These are phyloP conservation scores for Penicillium robsamsonii DNA, from an alignment of 495 filamentous ascomycete genomes.

Conservation along the genomic window DNA sequence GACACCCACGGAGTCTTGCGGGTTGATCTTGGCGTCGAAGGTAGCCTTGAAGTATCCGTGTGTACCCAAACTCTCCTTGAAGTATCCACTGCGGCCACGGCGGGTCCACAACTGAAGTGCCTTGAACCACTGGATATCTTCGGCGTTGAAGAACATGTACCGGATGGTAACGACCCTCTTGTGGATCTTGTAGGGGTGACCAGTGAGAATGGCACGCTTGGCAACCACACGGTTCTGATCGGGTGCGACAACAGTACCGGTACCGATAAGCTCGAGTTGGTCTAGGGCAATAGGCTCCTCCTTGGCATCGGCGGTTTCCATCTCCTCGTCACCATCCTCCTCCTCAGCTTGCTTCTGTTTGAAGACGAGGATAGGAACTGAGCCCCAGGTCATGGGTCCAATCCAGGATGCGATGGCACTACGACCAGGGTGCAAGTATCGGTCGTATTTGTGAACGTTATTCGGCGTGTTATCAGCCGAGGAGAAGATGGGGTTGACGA, in stretches of 20 bases:
- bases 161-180: slow-evolving; percentile 92
- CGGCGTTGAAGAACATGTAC: slow-evolving; percentile 98
- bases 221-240: slow-evolving; percentile 80
- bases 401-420: slow-evolving; percentile 90
- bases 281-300: slow-evolving; percentile 28
- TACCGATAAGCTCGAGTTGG: slow-evolving; percentile 69
- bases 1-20: slow-evolving; percentile 87
- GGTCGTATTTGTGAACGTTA: slow-evolving; percentile 94
- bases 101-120: slow-evolving; percentile 92
- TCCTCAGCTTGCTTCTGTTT: slow-evolving; percentile 47
- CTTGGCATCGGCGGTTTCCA: slow-evolving; percentile 37
- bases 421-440: slow-evolving; percentile 86
- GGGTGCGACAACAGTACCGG: slow-evolving; percentile 78
- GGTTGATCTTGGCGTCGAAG: slow-evolving; percentile 93
- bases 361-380: slow-evolving; percentile 86
- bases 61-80: slow-evolving; percentile 92
- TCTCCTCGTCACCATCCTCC: slow-evolving; percentile 37
- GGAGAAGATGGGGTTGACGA: slow-evolving; percentile 89
- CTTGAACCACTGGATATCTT: slow-evolving; percentile 96
- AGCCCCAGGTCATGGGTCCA: slow-evolving; percentile 88
- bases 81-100: slow-evolving; percentile 78
- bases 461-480: slow-evolving; percentile 81
- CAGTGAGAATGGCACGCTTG: slow-evolving; percentile 91
- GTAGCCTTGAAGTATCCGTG: slow-evolving; percentile 99
- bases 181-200: slow-evolving; percentile 98